Evolutionary conservation across 805 yeast genomes (phyloP).

Genomic region (Metschnikowia lunata): DNA sequence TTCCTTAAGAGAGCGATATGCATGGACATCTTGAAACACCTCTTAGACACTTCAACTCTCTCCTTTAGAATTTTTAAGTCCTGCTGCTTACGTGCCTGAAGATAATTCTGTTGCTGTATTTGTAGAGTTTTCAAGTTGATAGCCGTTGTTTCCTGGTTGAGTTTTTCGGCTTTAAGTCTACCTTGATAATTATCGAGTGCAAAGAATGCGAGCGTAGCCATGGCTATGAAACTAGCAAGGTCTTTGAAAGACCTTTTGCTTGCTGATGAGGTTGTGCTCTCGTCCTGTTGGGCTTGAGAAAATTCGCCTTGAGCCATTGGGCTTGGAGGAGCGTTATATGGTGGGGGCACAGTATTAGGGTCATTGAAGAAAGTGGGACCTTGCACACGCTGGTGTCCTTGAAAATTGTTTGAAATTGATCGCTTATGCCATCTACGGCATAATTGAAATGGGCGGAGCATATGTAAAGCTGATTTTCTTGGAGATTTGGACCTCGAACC

Average conservation of each 20-base stretch:
- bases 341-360: conserved; percentile 11
- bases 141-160: conserved; percentile 31
- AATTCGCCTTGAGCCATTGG: background rate
- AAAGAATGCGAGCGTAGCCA: conserved; percentile 42
- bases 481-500: no score
- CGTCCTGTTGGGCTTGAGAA: no score
- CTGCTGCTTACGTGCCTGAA: conserved; percentile 47
- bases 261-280: background rate
- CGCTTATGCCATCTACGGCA: background rate
- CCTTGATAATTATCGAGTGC: conserved; percentile 49
- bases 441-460: background rate
- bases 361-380: conserved; percentile 12
- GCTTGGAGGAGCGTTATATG: background rate
- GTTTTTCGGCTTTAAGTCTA: conserved; percentile 36
- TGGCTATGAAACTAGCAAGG: conserved; percentile 38
- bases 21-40: conserved; percentile 56
- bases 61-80: conserved; percentile 52
- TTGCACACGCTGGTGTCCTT: background rate
- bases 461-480: background rate
- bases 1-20: conserved; percentile 64
- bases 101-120: conserved; percentile 45
- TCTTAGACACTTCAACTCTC: conserved; percentile 42
- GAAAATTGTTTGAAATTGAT: background rate
- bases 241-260: conserved; percentile 23
- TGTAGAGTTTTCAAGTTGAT: conserved; percentile 36